These are phyloP conservation scores for Aegilops umbellulata DNA, from an alignment of 176 grass and related monocot species.

Conservation along the genomic window DNA sequence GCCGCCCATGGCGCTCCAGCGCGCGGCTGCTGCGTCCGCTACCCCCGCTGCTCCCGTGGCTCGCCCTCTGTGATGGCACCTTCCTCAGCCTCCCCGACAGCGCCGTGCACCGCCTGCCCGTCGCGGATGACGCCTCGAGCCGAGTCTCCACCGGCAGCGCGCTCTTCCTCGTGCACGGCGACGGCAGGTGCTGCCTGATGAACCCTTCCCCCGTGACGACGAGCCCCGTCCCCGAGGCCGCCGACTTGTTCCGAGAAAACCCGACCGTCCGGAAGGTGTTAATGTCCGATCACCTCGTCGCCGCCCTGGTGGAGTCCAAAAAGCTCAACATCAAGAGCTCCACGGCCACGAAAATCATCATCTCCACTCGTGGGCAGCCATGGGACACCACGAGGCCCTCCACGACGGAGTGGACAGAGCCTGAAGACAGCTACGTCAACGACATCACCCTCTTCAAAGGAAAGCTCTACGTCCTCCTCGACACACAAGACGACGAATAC, in stretches of 20 bases:
- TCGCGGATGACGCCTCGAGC: rapidly evolving
- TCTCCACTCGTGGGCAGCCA: background rate
- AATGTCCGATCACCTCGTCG: background rate
- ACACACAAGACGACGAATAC: background rate
- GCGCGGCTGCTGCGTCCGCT: background rate
- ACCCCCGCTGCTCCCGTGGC: background rate
- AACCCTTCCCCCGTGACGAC: rapidly evolving
- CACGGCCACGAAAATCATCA: background rate
- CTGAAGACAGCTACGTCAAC: background rate
- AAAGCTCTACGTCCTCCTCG: background rate
- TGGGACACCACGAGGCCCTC: background rate
- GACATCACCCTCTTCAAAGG: background rate
- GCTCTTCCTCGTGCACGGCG: background rate
- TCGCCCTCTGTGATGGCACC: background rate
- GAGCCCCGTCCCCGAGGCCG: background rate
- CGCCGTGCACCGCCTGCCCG: background rate
- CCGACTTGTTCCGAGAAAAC: background rate
- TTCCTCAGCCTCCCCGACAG: background rate
- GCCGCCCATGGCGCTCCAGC: background rate
- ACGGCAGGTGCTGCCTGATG: background rate
- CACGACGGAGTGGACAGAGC: background rate
- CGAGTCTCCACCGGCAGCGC: background rate
- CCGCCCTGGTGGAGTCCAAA: background rate
- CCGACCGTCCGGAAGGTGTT: background rate
- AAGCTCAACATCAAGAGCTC: background rate